Conservation (phyloP, 371 early-diverging fungal genomes). For the Phascolomyces articulosus region DNA sequence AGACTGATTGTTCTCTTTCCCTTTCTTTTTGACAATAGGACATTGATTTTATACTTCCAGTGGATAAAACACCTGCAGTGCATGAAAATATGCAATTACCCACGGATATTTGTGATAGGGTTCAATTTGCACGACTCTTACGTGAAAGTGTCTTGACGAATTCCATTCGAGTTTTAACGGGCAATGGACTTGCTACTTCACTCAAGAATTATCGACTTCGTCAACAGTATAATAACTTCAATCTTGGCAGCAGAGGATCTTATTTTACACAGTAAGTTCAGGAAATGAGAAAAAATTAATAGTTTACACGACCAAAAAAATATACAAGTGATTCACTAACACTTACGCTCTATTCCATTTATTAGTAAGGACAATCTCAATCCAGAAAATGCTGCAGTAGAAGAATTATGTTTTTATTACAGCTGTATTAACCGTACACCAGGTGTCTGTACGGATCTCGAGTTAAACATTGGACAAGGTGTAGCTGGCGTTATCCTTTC, state of each 20-base stretch:
- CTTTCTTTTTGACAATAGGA: conserved; percentile 34
- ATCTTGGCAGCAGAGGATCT: not conserved
- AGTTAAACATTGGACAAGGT: conserved; percentile 72
- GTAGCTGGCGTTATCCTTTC: conserved; percentile 56
- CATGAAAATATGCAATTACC: conserved; percentile 56
- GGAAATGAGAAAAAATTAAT: not conserved
- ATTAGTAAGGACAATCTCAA: not conserved
- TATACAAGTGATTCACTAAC: not conserved
- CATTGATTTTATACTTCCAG: conserved; percentile 69
- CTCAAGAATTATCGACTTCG: conserved; percentile 5
- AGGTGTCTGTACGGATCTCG: conserved; percentile 55
- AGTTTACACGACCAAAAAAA: not conserved
- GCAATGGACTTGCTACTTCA: conserved; percentile 2
- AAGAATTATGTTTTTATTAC: conserved; percentile 46
- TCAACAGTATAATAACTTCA: not conserved
- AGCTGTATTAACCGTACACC: conserved; percentile 44
- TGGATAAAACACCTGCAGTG: conserved; percentile 44
- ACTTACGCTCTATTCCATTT: not conserved
- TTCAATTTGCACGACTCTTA: conserved; percentile 49
- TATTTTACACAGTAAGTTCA: not conserved
- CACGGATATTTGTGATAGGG: conserved; percentile 51
- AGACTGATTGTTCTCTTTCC: no score
- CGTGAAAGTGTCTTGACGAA: conserved; percentile 3
- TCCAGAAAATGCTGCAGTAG: not conserved
- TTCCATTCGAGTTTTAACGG: conserved; percentile 3